A percentile compares a stretch with the other conserved stretches of the same genome.
Evolutionary conservation across 768 basidiomycete genomes (phyloP).

Genomic region (Mycena rebaudengoi): DNA sequence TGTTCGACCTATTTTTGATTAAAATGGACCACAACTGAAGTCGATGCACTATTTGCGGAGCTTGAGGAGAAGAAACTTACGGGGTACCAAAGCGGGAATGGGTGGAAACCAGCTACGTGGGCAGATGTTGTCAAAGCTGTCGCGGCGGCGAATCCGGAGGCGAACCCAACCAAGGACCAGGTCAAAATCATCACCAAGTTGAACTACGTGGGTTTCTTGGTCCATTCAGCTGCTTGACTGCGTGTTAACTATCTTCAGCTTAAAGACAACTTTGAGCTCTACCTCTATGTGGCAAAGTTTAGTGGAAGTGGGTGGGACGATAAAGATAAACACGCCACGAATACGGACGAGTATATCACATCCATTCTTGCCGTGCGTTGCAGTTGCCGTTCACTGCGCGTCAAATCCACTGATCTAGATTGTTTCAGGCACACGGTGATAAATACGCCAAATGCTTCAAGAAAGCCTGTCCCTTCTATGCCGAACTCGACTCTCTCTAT

Average conservation of each 20-base stretch:
- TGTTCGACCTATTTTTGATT: neutral
- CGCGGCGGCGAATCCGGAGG: neutral
- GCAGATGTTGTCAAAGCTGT: neutral
- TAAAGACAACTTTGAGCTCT: neutral
- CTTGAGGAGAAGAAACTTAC: neutral
- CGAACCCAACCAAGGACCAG: neutral
- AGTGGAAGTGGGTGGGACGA: constrained; percentile 1
- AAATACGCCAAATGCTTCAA: neutral
- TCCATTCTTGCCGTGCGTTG: neutral
- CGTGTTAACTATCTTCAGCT: neutral
- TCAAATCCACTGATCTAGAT: neutral
- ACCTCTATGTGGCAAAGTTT: neutral
- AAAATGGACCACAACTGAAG: no score
- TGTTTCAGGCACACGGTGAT: neutral
- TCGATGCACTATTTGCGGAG: no score
- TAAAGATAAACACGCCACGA: neutral
- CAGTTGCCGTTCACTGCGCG: neutral
- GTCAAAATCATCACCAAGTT: neutral
- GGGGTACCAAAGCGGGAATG: neutral
- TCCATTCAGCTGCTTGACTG: neutral
- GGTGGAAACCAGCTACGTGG: neutral
- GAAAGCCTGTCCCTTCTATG: neutral
- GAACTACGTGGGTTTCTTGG: neutral
- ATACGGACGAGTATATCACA: neutral
- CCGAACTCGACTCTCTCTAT: neutral